Evolutionary conservation across 2,329 filamentous ascomycete genomes (phyloP), one percentile per base, ranked within the genome.

Genomic region (Aureobasidium sp.): DNA sequence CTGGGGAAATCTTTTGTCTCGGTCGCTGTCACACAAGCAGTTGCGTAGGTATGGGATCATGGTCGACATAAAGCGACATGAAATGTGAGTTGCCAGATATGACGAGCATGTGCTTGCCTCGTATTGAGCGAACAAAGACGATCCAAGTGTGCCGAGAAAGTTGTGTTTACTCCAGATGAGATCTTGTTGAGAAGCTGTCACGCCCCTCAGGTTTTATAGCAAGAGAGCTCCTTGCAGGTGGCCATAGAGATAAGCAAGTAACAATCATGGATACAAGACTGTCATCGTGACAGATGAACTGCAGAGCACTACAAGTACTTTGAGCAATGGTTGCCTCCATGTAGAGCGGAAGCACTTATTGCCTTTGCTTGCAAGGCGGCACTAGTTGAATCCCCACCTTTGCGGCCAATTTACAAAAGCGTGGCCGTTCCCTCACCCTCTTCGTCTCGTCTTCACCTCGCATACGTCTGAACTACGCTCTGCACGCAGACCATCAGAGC

Each of bases 351-450:
- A 55, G 51, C 51, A 55, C 41, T 57, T 57, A 45, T 57, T 57
- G 29, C 53, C 53, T 57, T 57, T 57, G 41, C 53, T 57, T 44
- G 15, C 25, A 41, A 45, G 39, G 42, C 53, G 37, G 25, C 58
- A 47, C 58, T 61, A 61, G 58, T 37, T 42, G 51, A 31, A 55
- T 62, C 59, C 49, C 59, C 59, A 62, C 59, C 59, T 48, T 59
- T 22, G 36, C 44, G 44, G 45, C 58, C 45, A 51, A 52, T 61
- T 60, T 53, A 47, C 48, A 60, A 63, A 59, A 63, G 55, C 39
- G 55, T 44, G 45, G 45, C 62, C 39, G 42, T 17, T 44, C 62
- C 53, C 39, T 52, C 55, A 57, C 42, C 56, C 42, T 49, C 59
- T 61, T 55, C 41, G 39, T 42, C 48, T 37, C 49, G 39, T 61